These are phyloP conservation scores for Yamadazyma buinensis DNA, from an alignment of 1,139 yeast genomes.

Conservation along the genomic window DNA sequence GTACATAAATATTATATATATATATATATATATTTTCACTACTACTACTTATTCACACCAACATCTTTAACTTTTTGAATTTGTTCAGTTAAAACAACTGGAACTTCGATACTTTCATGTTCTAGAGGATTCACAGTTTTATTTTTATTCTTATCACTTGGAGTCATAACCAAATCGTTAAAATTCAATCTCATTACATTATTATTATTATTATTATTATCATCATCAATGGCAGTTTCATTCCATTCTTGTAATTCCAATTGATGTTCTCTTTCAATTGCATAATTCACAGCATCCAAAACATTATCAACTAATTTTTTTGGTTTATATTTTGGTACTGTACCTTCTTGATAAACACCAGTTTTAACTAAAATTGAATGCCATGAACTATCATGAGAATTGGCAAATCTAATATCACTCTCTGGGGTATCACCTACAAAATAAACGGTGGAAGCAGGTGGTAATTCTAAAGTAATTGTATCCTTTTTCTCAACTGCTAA, in stretches of 20 bases:
- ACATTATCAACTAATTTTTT: conserved; percentile 71
- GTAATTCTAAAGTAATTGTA: conserved; percentile 53
- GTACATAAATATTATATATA: too few relatives aligned
- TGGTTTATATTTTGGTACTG: conserved; percentile 74
- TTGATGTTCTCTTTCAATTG: conserved; percentile 75
- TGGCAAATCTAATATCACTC: conserved; percentile 83
- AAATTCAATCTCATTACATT: conserved; percentile 42
- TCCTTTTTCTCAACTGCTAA: conserved; percentile 31
- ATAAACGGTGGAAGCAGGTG: conserved; percentile 81
- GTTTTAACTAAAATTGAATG: conserved; percentile 80
- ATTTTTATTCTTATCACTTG: conserved; percentile 26
- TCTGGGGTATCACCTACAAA: conserved; percentile 94
- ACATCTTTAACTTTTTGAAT: conserved; percentile 38
- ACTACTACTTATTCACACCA: conserved; percentile 15
- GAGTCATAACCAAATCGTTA: conserved; percentile 48
- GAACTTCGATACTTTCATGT: conserved; percentile 43
- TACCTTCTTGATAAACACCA: conserved; percentile 81
- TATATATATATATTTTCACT: background rate
- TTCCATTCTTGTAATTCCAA: conserved; percentile 73
- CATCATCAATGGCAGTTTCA: conserved; percentile 38
- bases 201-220: too few relatives aligned
- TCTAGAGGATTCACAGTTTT: conserved; percentile 15
- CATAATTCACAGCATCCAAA: conserved; percentile 76
- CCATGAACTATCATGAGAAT: conserved; percentile 82
- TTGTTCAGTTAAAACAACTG: conserved; percentile 37